Base-by-base conservation (phyloP, 129 eudicot species). In the Flaveria brownii region DNA sequence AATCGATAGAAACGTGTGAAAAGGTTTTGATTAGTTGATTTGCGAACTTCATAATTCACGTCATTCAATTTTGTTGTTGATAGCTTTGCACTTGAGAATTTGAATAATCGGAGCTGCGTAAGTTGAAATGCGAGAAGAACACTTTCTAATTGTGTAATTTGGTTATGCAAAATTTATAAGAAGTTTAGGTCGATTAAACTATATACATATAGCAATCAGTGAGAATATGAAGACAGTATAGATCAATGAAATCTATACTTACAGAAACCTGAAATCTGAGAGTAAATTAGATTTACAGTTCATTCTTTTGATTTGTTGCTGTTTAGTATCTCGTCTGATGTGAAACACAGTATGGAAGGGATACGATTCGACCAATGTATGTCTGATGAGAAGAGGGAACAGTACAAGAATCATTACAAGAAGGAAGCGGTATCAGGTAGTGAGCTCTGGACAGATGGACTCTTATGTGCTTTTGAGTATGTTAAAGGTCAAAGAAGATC, bases 371-470 rank as follows among this genome's bases (percentile, higher is more conserved):
- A 78, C 42, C 60, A 28, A 57, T 78, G 80, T 28, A 56, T 51
- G 70, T 68, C 82, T 57, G 67, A 79, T 12, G 59, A 82, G 68
- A 83, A 84, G 82, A 59, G 62, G 25, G 91, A 82, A 56, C 85
- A 26, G 70, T 65, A 74, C 22, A 87, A 74, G 76, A 68, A 67
- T 67, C 78, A 73, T 45, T 22, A 43, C 78, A 78, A 43, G 70
- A 90, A 85, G 84, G 97, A 90, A 62, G 60, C 72, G 79, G 73
- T 83, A 50, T 77, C 84, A 23, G 87, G 85, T 36, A 85, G 74
- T 65, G 92, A 85, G 64, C 89, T 90, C 25, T 93, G 98, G 98
- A 87, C 89, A 2, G 89, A 90, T 83, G 98, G 98, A 68, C 98
- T 92, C 56, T 77, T 92, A 74, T 92, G 98, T 80, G 98, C 96